A percentile compares a stretch with the other conserved stretches of the same genome.
phyloP scores from a whole-genome alignment of 2,329 filamentous ascomycete species.

The Alternaria sp. region DNA sequence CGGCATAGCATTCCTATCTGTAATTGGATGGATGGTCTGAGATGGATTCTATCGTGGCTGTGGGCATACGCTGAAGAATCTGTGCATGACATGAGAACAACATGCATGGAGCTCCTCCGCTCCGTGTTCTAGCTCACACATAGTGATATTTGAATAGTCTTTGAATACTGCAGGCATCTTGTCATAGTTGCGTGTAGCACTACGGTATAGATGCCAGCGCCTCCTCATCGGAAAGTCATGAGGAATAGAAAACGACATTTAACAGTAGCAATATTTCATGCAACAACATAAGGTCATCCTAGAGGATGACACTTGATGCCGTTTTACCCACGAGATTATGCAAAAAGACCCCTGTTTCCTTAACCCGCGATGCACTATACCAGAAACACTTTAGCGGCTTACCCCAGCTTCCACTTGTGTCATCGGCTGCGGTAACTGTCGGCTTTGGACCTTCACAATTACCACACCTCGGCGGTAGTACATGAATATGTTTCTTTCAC shows the following conservation, averaged over 20 bases:
- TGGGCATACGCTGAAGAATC: no score
- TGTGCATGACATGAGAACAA: background rate
- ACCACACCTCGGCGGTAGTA: constrained; percentile 30
- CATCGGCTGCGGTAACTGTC: constrained; percentile 25
- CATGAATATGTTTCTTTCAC: constrained; percentile 38
- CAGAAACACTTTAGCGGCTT: constrained; percentile 13
- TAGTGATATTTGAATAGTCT: background rate
- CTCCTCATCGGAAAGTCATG: background rate
- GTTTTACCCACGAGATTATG: constrained; percentile 2
- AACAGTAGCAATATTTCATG: background rate
- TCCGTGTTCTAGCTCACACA: background rate
- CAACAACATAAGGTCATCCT: background rate
- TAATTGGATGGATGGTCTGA: background rate
- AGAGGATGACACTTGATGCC: background rate
- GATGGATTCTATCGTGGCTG: background rate
- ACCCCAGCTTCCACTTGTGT: constrained; percentile 34
- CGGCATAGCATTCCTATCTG: constrained; percentile 15
- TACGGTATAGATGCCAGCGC: background rate
- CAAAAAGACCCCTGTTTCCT: constrained; percentile 12
- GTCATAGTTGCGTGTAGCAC: background rate
- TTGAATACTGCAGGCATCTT: background rate
- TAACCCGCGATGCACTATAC: constrained; percentile 33
- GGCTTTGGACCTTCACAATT: constrained; percentile 30
- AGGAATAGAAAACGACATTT: background rate
- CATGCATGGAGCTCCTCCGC: background rate